Evolutionary conservation across 192 early-diverging fungal species (phyloP).

Genomic region (Coemansia sp.): DNA sequence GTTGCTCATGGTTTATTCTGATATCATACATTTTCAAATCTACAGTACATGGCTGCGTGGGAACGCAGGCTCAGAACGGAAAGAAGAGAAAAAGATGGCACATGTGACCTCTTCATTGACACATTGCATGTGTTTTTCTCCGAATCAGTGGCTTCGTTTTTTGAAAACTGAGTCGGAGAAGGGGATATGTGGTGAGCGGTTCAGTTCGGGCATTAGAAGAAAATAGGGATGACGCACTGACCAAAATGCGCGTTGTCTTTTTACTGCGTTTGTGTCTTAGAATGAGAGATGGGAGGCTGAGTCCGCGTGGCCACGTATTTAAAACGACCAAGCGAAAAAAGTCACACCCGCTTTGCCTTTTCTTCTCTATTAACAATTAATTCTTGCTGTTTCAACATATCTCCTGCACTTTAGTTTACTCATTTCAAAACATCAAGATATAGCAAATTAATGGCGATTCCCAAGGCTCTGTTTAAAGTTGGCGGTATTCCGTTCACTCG

Average conservation of each 20-base stretch:
- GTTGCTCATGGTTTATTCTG: background rate
- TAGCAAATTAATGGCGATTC: constrained; percentile 9
- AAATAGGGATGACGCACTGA: background rate
- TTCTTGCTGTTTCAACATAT: background rate
- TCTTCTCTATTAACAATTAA: background rate
- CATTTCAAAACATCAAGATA: background rate
- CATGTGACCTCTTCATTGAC: too few relatives aligned
- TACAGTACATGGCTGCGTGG: too few relatives aligned
- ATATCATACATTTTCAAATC: background rate
- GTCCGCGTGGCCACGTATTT: background rate
- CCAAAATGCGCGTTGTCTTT: background rate
- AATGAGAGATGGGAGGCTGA: background rate
- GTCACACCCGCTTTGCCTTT: background rate
- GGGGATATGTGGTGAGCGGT: background rate
- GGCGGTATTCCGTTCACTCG: constrained; percentile 41
- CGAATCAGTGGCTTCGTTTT: too few relatives aligned
- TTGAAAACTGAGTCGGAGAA: too few relatives aligned
- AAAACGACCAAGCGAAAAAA: background rate
- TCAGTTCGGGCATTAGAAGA: background rate
- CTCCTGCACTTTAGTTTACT: constrained; percentile 2
- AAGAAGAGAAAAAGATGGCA: background rate
- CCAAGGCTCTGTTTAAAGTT: constrained; percentile 43
- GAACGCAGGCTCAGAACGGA: too few relatives aligned
- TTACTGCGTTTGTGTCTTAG: background rate
- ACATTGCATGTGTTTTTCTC: too few relatives aligned